Evolutionary conservation across 345 rosid genomes (phyloP).

Genomic region (Aegle marmelos): DNA sequence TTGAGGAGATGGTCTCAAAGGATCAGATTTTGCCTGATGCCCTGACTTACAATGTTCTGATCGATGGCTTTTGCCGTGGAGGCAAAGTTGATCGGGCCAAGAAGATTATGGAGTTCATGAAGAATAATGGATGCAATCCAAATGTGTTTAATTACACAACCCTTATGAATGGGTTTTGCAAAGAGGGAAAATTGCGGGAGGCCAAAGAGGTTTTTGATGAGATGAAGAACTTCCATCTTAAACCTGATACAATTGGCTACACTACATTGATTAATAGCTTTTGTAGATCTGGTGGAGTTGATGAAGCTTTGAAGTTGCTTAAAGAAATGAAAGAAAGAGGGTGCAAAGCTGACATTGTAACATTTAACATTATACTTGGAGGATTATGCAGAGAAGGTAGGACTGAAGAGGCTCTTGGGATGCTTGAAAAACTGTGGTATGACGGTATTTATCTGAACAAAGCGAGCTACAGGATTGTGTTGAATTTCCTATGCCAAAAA

Average conservation of each 20-base stretch:
- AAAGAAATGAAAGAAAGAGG: conserved; percentile 62
- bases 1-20: conserved; percentile 79
- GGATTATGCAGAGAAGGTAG: conserved; percentile 70
- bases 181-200: conserved; percentile 55
- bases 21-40: conserved; percentile 78
- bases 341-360: conserved; percentile 70
- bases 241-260: conserved; percentile 64
- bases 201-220: conserved; percentile 55
- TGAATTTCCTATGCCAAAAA: conserved; percentile 59
- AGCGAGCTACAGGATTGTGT: conserved; percentile 76
- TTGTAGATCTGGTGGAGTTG: conserved; percentile 49
- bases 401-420: conserved; percentile 53
- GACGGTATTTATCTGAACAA: conserved; percentile 69
- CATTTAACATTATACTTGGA: conserved; percentile 67
- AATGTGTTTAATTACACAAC: conserved; percentile 66
- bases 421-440: conserved; percentile 48
- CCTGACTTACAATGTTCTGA: conserved; percentile 64
- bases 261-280: conserved; percentile 73
- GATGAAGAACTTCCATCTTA: conserved; percentile 58
- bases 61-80: conserved; percentile 65
- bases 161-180: conserved; percentile 65
- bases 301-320: conserved; percentile 60
- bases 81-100: conserved; percentile 73
- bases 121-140: conserved; percentile 69
- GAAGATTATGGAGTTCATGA: conserved; percentile 82